These are phyloP conservation scores for Bruguiera hainesii DNA, from an alignment of 441 rosid species.

Conservation along the genomic window DNA sequence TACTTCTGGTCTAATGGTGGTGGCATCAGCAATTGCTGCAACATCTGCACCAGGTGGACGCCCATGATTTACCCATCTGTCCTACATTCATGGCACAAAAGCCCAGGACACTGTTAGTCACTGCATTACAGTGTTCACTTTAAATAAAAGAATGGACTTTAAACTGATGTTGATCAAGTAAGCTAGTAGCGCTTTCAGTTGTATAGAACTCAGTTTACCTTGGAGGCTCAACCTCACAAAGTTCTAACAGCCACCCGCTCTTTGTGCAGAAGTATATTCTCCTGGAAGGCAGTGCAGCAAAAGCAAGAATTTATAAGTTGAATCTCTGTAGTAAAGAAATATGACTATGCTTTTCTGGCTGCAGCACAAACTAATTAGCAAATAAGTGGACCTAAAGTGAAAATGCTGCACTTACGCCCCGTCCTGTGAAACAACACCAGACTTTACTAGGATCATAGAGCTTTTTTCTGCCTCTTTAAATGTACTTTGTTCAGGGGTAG, in stretches of 20 bases:
- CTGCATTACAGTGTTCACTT: constrained; percentile 23
- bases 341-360: not conserved
- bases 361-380: not conserved
- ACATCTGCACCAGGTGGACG: constrained; percentile 64
- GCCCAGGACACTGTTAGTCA: constrained; percentile 26
- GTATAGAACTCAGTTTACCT: constrained; percentile 36
- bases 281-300: constrained; percentile 31
- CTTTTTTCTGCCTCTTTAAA: constrained; percentile 33
- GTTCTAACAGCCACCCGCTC: constrained; percentile 52
- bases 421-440: constrained; percentile 51
- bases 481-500: constrained; percentile 29
- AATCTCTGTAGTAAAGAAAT: not conserved
- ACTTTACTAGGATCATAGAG: constrained; percentile 41
- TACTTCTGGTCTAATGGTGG: constrained; percentile 40
- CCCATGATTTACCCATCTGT: constrained; percentile 71
- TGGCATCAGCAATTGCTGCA: constrained; percentile 54
- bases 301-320: constrained; percentile 1
- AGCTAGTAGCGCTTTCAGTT: constrained; percentile 7
- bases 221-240: constrained; percentile 46
- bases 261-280: constrained; percentile 60
- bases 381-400: constrained; percentile 5
- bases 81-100: constrained; percentile 33
- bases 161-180: constrained; percentile 15
- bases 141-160: constrained; percentile 24
- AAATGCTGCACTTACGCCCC: constrained; percentile 44